These are phyloP conservation scores for Xylariaceae sp. DNA, from an alignment of 2,329 filamentous ascomycete genomes.

Conservation along the genomic window DNA sequence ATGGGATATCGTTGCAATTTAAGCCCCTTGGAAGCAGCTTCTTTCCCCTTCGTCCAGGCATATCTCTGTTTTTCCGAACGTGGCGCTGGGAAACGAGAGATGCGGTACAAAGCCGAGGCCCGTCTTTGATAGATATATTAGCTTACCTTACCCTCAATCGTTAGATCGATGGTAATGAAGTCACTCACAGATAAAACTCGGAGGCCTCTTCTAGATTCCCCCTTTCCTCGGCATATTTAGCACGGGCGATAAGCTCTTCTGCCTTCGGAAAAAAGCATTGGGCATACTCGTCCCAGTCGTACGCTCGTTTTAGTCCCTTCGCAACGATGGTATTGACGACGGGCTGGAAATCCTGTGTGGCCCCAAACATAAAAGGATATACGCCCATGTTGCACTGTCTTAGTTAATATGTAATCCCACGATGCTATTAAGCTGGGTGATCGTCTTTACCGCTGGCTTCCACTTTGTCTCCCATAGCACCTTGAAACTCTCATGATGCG, in stretches of 20 bases:
- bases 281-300: constrained; percentile 42
- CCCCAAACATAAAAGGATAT: constrained; percentile 43
- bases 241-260: constrained; percentile 30
- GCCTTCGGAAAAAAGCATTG: constrained; percentile 38
- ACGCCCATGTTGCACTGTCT: constrained; percentile 36
- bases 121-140: constrained; percentile 22
- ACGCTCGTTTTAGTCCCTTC: constrained; percentile 30
- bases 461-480: constrained; percentile 37
- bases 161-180: background rate
- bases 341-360: constrained; percentile 38
- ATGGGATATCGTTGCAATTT: constrained; percentile 34
- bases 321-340: constrained; percentile 35
- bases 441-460: constrained; percentile 29
- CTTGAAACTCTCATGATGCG: constrained; percentile 34
- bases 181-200: constrained; percentile 37
- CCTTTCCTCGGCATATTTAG: constrained; percentile 18
- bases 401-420: constrained; percentile 2
- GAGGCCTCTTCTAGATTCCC: constrained; percentile 35
- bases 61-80: constrained; percentile 34
- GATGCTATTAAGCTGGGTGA: background rate
- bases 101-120: constrained; percentile 39
- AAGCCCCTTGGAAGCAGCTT: constrained; percentile 34
- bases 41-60: constrained; percentile 36
- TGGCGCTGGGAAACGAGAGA: constrained; percentile 39
- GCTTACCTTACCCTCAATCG: background rate